A percentile compares a stretch with the other conserved stretches of the same genome.
Conservation (phyloP, 805 yeast species). For the Ogataea angusta region DNA sequence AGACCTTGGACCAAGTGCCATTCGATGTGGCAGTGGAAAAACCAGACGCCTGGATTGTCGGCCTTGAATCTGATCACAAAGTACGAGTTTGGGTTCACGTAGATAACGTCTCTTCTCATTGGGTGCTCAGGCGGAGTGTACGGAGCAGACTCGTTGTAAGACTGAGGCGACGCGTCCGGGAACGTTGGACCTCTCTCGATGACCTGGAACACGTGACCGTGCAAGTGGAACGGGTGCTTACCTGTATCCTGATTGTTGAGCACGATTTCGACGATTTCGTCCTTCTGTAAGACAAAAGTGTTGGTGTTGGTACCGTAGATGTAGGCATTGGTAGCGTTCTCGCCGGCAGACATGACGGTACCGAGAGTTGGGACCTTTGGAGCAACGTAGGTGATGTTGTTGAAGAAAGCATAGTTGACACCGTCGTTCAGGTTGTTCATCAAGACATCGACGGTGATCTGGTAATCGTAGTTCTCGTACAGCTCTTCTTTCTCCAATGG, state of each 20-base stretch:
- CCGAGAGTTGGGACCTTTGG: slow-evolving; percentile 86
- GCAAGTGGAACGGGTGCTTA: slow-evolving; percentile 96
- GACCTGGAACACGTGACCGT: slow-evolving; percentile 89
- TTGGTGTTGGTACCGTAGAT: slow-evolving; percentile 82
- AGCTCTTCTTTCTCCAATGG: slow-evolving; percentile 59
- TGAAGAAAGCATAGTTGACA: slow-evolving; percentile 94
- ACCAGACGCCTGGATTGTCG: slow-evolving; percentile 97
- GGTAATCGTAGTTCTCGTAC: slow-evolving; percentile 64
- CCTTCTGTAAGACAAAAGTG: slow-evolving; percentile 63
- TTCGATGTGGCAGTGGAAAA: slow-evolving; percentile 98
- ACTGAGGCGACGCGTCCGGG: slow-evolving; percentile 50
- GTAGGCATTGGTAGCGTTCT: slow-evolving; percentile 46
- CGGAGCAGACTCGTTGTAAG: slow-evolving; percentile 52
- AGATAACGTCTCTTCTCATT: slow-evolving; percentile 77
- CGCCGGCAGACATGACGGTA: slow-evolving; percentile 74
- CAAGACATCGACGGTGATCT: slow-evolving; percentile 64
- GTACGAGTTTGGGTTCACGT: slow-evolving; percentile 80
- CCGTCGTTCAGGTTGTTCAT: slow-evolving; percentile 89
- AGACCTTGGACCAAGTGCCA: slow-evolving; percentile 98
- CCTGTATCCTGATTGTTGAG: slow-evolving; percentile 88
- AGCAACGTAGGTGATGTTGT: slow-evolving; percentile 69
- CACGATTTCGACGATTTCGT: slow-evolving; percentile 72
- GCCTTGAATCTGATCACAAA: slow-evolving; percentile 85
- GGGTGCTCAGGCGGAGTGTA: slow-evolving; percentile 69
- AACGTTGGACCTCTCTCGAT: slow-evolving; percentile 66